These are phyloP conservation scores for Stemphylium vesicarium DNA, from an alignment of 2,329 filamentous ascomycete species.

Conservation along the genomic window DNA sequence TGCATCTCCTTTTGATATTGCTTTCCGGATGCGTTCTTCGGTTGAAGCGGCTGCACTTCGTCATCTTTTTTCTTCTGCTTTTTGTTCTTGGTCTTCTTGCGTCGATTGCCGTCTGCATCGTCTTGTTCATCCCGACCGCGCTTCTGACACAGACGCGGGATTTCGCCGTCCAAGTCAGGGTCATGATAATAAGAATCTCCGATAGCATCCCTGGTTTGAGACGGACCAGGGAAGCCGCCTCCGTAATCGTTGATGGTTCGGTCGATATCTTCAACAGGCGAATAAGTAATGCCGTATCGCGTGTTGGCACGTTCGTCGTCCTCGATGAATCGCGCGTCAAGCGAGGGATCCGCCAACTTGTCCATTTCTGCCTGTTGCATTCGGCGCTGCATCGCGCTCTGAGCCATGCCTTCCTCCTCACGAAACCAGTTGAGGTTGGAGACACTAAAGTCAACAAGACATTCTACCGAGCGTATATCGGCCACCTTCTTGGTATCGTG, in stretches of 20 bases:
- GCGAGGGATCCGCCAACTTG: constrained; percentile 55
- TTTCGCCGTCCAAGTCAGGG: constrained; percentile 32
- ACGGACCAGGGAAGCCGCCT: constrained; percentile 7
- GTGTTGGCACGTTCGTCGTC: constrained; percentile 48
- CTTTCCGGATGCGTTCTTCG: constrained; percentile 53
- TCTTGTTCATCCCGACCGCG: constrained; percentile 37
- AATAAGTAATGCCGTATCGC: constrained; percentile 53
- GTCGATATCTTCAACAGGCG: constrained; percentile 40
- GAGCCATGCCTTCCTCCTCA: constrained; percentile 54
- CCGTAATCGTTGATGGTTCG: constrained; percentile 35
- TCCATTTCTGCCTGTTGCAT: constrained; percentile 61
- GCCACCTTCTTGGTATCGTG: constrained; percentile 91
- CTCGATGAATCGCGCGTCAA: constrained; percentile 53
- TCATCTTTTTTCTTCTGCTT: constrained; percentile 47
- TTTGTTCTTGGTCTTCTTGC: constrained; percentile 29
- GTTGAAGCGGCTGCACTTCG: constrained; percentile 40
- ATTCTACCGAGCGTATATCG: constrained; percentile 88
- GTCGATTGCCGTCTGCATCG: constrained; percentile 30
- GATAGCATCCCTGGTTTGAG: constrained; percentile 21
- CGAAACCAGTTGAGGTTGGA: constrained; percentile 87
- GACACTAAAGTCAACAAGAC: constrained; percentile 85
- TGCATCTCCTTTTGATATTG: constrained; percentile 58
- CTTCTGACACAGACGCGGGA: constrained; percentile 42
- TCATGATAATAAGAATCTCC: constrained; percentile 32
- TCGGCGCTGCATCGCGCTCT: constrained; percentile 57